Conservation (phyloP, 768 basidiomycete genomes). For the Kondoa malvinella region DNA sequence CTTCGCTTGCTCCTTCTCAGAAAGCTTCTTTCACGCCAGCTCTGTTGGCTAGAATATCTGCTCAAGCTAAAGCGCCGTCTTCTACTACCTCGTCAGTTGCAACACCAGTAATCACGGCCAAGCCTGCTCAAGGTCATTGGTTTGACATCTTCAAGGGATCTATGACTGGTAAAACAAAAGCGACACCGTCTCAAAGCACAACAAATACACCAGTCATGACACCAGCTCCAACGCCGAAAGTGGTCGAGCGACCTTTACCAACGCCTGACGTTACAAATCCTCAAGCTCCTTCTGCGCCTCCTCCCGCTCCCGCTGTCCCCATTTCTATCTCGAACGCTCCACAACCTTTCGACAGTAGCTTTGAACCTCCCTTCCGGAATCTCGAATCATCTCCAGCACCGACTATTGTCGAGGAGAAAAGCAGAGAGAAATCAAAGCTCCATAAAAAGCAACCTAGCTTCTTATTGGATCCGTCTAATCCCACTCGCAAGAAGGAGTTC, state of each 20-base stretch:
- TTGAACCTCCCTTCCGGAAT: constrained; percentile 2
- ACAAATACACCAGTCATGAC: too few relatives aligned
- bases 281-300: neutral
- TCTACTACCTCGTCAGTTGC: neutral
- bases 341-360: neutral
- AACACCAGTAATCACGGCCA: neutral
- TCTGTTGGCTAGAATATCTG: constrained; percentile 8
- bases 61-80: neutral
- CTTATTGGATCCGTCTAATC: constrained; percentile 21
- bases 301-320: neutral
- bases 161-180: neutral
- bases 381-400: constrained; percentile 4
- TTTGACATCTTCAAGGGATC: neutral
- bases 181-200: neutral
- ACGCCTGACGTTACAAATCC: neutral
- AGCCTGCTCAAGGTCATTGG: neutral
- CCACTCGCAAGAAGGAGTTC: constrained; percentile 14
- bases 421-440: neutral
- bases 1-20: neutral
- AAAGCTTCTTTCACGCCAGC: neutral
- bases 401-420: neutral
- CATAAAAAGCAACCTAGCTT: constrained; percentile 6
- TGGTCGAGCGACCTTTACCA: too few relatives aligned
- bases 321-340: neutral
- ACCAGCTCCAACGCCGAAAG: too few relatives aligned